Percentiles rank a stretch among this genome's conserved stretches.
Conservation (phyloP, 345 rosid species). For the Arabis hirsuta region DNA sequence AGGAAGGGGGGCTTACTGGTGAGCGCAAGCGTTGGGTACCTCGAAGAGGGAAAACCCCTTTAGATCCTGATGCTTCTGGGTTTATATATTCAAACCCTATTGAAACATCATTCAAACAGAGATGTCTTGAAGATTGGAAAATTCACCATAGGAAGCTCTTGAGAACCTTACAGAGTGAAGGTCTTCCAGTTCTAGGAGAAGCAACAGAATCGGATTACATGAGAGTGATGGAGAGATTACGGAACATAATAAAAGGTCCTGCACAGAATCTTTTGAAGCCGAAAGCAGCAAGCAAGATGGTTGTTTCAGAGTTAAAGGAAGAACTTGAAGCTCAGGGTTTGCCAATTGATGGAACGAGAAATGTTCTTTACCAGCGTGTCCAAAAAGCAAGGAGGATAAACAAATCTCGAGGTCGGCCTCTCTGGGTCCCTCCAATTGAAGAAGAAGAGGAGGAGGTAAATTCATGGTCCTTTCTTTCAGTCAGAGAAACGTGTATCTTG, state of each 20-base stretch:
- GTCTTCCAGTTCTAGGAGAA: conserved; percentile 72
- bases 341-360: conserved; percentile 96
- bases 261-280: conserved; percentile 81
- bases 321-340: conserved; percentile 96
- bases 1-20: conserved; percentile 96
- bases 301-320: conserved; percentile 89
- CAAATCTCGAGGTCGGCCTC: conserved; percentile 96
- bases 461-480: conserved; percentile 21
- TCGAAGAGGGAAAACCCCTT: conserved; percentile 86
- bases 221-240: conserved; percentile 75
- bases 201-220: conserved; percentile 80
- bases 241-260: conserved; percentile 80
- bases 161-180: conserved; percentile 73
- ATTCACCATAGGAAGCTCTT: conserved; percentile 73
- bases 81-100: conserved; percentile 85
- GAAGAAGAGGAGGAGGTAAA: conserved; percentile 94
- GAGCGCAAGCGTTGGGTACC: conserved; percentile 99
- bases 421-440: conserved; percentile 97
- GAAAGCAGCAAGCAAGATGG: conserved; percentile 98
- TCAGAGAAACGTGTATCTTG: background rate
- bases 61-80: conserved; percentile 93
- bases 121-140: conserved; percentile 86
- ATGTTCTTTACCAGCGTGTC: conserved; percentile 97
- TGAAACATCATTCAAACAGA: conserved; percentile 91
- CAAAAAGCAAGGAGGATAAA: conserved; percentile 98